Percentiles rank a stretch among this genome's conserved stretches.
Conservation (phyloP, 768 basidiomycete species). For the Termitomyces sp. region DNA sequence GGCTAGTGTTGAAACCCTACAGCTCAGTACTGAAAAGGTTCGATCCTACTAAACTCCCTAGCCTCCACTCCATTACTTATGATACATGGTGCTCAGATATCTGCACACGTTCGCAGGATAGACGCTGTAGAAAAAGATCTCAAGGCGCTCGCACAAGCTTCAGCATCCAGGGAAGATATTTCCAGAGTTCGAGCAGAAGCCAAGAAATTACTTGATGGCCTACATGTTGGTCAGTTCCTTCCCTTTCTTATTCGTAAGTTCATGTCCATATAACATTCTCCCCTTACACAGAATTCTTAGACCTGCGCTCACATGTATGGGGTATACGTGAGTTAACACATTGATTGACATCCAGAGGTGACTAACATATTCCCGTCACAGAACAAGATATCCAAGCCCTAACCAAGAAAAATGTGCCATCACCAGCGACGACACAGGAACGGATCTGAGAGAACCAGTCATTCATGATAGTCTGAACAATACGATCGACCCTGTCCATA, state of each 20-base stretch:
- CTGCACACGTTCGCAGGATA: slow-evolving; percentile 76
- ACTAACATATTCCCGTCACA: slow-evolving; percentile 21
- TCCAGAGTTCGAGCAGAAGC: slow-evolving; percentile 69
- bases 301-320: slow-evolving; percentile 78
- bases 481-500: background rate
- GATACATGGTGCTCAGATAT: slow-evolving; percentile 44
- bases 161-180: slow-evolving; percentile 78
- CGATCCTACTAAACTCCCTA: background rate
- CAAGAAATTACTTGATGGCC: slow-evolving; percentile 82
- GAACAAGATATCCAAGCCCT: slow-evolving; percentile 79
- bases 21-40: slow-evolving; percentile 79
- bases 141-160: slow-evolving; percentile 60
- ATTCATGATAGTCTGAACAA: background rate
- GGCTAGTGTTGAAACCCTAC: slow-evolving; percentile 82
- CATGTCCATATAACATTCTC: background rate
- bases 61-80: background rate
- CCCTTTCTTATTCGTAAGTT: background rate
- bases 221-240: slow-evolving; percentile 61
- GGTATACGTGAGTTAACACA: slow-evolving; percentile 65
- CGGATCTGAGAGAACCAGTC: background rate
- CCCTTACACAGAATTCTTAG: slow-evolving; percentile 59
- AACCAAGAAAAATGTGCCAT: slow-evolving; percentile 50
- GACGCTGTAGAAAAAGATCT: slow-evolving; percentile 88
- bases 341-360: background rate
- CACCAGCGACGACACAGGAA: background rate